These are phyloP conservation scores for Venturia nashicola DNA, from an alignment of 2,329 filamentous ascomycete species.

Conservation along the genomic window DNA sequence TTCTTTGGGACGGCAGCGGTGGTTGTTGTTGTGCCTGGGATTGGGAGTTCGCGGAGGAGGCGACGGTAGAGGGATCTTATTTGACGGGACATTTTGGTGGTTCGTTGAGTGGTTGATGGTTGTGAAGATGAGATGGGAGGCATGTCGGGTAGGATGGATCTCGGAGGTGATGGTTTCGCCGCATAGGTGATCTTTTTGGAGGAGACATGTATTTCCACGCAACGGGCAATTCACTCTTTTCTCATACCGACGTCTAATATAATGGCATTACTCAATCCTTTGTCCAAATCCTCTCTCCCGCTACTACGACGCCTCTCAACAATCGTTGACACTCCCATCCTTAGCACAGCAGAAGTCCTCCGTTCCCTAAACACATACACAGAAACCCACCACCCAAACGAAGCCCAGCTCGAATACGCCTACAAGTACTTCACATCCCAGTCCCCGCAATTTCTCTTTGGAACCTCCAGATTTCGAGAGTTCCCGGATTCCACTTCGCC, in stretches of 20 bases:
- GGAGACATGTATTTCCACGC: not conserved
- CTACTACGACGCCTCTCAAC: not conserved
- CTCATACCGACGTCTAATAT: not conserved
- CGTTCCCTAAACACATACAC: slow-evolving; percentile 18
- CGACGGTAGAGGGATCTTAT: slow-evolving; percentile 75
- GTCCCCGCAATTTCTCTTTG: slow-evolving; percentile 45
- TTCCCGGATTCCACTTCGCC: slow-evolving; percentile 43
- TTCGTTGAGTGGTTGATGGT: not conserved
- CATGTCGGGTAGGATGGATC: not conserved
- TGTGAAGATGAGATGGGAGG: slow-evolving; percentile 22
- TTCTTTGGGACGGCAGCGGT: slow-evolving; percentile 37
- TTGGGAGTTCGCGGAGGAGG: slow-evolving; percentile 78
- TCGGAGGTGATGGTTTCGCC: not conserved
- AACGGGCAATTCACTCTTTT: not conserved
- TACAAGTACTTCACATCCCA: slow-evolving; percentile 30
- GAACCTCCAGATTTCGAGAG: slow-evolving; percentile 45
- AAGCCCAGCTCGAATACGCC: slow-evolving; percentile 28
- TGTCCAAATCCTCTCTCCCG: not conserved
- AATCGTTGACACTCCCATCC: not conserved
- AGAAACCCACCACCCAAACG: slow-evolving; percentile 17
- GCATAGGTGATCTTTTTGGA: not conserved
- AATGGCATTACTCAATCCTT: not conserved
- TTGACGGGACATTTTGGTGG: slow-evolving; percentile 12
- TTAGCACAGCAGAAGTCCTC: not conserved
- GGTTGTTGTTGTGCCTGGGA: slow-evolving; percentile 30